These are phyloP conservation scores for Starmerella geochares DNA, from an alignment of 805 yeast species.

Conservation along the genomic window DNA sequence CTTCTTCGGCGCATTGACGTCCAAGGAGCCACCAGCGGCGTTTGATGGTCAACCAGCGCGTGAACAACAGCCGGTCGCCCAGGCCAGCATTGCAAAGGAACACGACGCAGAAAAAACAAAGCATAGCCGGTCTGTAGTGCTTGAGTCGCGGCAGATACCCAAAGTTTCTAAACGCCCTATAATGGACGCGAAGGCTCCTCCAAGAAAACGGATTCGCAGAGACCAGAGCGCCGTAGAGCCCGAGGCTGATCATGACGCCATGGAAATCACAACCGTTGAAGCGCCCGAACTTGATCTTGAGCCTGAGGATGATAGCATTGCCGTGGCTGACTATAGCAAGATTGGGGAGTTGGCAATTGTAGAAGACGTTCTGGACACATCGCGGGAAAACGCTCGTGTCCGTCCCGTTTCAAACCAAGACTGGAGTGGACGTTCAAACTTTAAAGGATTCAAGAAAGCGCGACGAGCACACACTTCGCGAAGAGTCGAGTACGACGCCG, in stretches of 20 bases:
- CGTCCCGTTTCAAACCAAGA: not conserved
- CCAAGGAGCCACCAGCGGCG: not conserved
- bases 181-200: too few species aligned
- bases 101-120: too few species aligned
- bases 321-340: not conserved
- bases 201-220: not conserved
- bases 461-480: not conserved
- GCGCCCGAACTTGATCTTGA: not conserved
- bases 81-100: too few species aligned
- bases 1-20: constrained; percentile 1
- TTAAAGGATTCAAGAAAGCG: constrained; percentile 21
- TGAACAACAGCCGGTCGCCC: too few species aligned
- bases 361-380: not conserved
- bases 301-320: not conserved
- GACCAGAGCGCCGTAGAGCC: not conserved
- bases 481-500: not conserved
- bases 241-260: not conserved
- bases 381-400: not conserved
- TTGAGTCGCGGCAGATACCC: too few species aligned
- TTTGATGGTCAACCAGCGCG: not conserved
- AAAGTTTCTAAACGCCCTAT: not conserved
- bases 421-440: constrained; percentile 16
- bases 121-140: too few species aligned
- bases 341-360: constrained; percentile 6
- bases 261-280: not conserved